These are phyloP conservation scores for Triglochin maritima DNA, from an alignment of 106 monocot species.

Conservation along the genomic window DNA sequence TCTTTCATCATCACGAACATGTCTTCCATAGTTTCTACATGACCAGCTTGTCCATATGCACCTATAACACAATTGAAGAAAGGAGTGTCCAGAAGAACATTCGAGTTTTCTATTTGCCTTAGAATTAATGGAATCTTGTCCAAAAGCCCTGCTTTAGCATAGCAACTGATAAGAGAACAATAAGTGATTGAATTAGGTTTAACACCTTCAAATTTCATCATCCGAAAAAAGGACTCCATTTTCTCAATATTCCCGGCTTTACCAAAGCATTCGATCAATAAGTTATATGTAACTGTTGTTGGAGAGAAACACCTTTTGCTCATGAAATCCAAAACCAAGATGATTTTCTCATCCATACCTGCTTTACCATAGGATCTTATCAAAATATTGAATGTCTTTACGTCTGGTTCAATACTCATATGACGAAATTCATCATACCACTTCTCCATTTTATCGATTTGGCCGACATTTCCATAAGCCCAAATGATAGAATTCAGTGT, in stretches of 20 bases:
- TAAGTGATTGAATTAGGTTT: conserved; percentile 86
- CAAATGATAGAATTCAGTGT: conserved; percentile 77
- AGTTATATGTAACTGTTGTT: conserved; percentile 54
- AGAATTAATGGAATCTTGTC: conserved; percentile 55
- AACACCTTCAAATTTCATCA: conserved; percentile 79
- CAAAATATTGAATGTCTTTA: conserved; percentile 79
- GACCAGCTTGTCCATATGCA: conserved; percentile 76
- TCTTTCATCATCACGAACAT: conserved; percentile 70
- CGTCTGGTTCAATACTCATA: conserved; percentile 76
- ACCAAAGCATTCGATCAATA: conserved; percentile 73
- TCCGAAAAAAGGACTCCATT: conserved; percentile 71
- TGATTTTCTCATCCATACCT: conserved; percentile 52
- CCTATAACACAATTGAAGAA: conserved; percentile 86
- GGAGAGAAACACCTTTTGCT: conserved; percentile 68
- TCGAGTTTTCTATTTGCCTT: conserved; percentile 67
- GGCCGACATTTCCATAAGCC: conserved; percentile 54
- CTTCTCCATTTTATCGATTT: conserved; percentile 62
- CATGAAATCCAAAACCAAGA: conserved; percentile 55
- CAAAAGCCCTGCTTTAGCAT: conserved; percentile 49
- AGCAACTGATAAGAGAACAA: conserved; percentile 67
- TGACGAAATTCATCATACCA: conserved; percentile 70
- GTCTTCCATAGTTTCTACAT: conserved; percentile 76
- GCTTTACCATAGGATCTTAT: conserved; percentile 75
- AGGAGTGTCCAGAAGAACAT: conserved; percentile 61
- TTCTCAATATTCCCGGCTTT: conserved; percentile 52